Conservation (phyloP, 805 yeast genomes). For the Debaryomyces tyrocola region DNA sequence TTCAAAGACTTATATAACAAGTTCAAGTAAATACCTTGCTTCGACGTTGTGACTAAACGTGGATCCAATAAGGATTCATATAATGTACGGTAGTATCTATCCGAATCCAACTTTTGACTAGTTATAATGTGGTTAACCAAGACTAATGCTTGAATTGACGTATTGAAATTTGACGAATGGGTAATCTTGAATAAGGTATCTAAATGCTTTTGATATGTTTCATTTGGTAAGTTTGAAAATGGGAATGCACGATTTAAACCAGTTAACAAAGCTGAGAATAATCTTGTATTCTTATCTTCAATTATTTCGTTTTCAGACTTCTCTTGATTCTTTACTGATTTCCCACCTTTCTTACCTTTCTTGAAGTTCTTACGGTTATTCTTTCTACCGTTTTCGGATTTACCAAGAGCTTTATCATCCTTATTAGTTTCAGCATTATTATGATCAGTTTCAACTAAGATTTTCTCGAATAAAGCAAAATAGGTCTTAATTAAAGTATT, state of each 20-base stretch:
- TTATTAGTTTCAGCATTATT: constrained; percentile 37
- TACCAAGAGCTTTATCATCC: constrained; percentile 45
- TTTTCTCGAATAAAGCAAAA: constrained; percentile 81
- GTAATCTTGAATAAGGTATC: constrained; percentile 86
- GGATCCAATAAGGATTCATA: constrained; percentile 88
- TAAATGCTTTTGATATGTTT: constrained; percentile 71
- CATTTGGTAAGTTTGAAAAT: constrained; percentile 72
- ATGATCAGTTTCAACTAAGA: constrained; percentile 66
- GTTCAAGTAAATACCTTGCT: constrained; percentile 89
- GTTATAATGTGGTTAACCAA: constrained; percentile 78
- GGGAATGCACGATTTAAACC: constrained; percentile 97
- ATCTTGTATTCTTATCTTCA: constrained; percentile 80
- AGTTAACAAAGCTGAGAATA: constrained; percentile 87
- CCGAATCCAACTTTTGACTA: constrained; percentile 54
- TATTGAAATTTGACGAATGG: constrained; percentile 90
- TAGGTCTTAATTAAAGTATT: constrained; percentile 81
- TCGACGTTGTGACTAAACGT: constrained; percentile 80
- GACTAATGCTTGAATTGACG: constrained; percentile 88
- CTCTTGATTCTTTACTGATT: constrained; percentile 59
- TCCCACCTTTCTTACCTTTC: constrained; percentile 87
- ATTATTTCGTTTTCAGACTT: constrained; percentile 62
- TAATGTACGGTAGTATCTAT: constrained; percentile 81
- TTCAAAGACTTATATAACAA: constrained; percentile 81
- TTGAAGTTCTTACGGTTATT: constrained; percentile 66
- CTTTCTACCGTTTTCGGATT: constrained; percentile 56